Base-by-base conservation (phyloP, 768 basidiomycete genomes). In the Leccinum aurantiacum region DNA sequence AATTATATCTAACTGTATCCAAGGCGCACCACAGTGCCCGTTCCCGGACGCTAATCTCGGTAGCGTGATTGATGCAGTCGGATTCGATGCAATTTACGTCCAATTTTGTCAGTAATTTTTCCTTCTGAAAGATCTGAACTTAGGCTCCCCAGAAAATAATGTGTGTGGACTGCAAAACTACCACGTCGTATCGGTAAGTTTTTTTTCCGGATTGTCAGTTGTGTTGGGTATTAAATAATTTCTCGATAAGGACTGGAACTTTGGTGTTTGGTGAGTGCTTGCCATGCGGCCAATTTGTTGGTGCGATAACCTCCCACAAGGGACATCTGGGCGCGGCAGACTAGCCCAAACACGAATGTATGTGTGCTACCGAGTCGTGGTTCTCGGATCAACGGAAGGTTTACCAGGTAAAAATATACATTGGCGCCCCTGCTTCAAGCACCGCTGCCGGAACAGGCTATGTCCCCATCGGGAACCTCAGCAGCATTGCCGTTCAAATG, bases 1-100 rank as follows among this genome's bases (percentile, higher is more conserved):
- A 35, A 27, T 47, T 33, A 3, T 50, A 4, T n/a, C 53, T 61
- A 44, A 64, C 22, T 41, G 3, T 17, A 15, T 49, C 13, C 13
- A 60, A 68, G 70, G 53, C 13, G 69, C 70, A 59, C 72, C 70
- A 11, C 71, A 81, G 70, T 90, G 89, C 65, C 84, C 86, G 5
- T 91, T 81, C 75, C 88, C 89, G 3, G 89, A 90, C 67, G 80
- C 79, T 7, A 79, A 81, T 50, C 73, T 90, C 7, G 81, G 85
- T 10, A 76, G 77, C 9, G 84, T 87, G 22, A 75, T 90, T 57
- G 83, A 88, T 65, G 65, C 77, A 1, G 88, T 83, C 11, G 78
- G 70, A 5, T 91, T 90, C 63, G 89, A 91, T 73, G 87, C 87
- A 2, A 75, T 91, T 60, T 90, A 88, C 67, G 87, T 90, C 37